A percentile compares a stretch with the other conserved stretches of the same genome.
Evolutionary conservation across 768 basidiomycete genomes (phyloP).

Genomic region (Mycena rosella): DNA sequence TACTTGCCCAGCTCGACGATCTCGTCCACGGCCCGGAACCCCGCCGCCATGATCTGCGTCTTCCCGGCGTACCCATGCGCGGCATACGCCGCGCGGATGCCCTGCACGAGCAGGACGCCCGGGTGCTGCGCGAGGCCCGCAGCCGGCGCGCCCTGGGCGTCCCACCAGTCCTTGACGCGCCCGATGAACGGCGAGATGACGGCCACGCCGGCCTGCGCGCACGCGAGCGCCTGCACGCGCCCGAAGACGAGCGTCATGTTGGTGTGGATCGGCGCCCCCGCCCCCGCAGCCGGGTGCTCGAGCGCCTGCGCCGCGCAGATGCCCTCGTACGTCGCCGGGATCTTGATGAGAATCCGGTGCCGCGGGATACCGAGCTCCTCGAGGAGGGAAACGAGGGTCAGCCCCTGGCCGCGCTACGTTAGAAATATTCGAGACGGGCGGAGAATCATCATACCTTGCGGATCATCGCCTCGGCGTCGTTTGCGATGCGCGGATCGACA

Average conservation of each 20-base stretch:
- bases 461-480: slow-evolving; percentile 44
- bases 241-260: slow-evolving; percentile 55
- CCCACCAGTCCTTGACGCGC: slow-evolving; percentile 56
- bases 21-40: slow-evolving; percentile 49
- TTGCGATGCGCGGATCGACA: slow-evolving; percentile 51
- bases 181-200: slow-evolving; percentile 55
- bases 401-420: slow-evolving; percentile 33
- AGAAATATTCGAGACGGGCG: not conserved
- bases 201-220: slow-evolving; percentile 50
- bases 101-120: slow-evolving; percentile 47
- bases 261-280: slow-evolving; percentile 45
- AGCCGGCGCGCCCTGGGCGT: slow-evolving; percentile 31
- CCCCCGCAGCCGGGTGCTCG: slow-evolving; percentile 33
- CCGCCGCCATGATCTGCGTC: slow-evolving; percentile 52
- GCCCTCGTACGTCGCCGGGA: slow-evolving; percentile 51
- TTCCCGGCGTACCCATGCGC: slow-evolving; percentile 36
- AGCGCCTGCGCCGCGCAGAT: slow-evolving; percentile 49
- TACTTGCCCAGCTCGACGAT: slow-evolving; percentile 46
- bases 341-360: slow-evolving; percentile 50
- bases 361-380: slow-evolving; percentile 47
- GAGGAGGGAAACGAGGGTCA: slow-evolving; percentile 44
- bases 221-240: slow-evolving; percentile 51
- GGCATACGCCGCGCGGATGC: slow-evolving; percentile 44
- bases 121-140: slow-evolving; percentile 45
- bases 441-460: slow-evolving; percentile 37